phyloP scores from a whole-genome alignment of 352 stramenopile genomes.

The Phytopythium helicoides region DNA sequence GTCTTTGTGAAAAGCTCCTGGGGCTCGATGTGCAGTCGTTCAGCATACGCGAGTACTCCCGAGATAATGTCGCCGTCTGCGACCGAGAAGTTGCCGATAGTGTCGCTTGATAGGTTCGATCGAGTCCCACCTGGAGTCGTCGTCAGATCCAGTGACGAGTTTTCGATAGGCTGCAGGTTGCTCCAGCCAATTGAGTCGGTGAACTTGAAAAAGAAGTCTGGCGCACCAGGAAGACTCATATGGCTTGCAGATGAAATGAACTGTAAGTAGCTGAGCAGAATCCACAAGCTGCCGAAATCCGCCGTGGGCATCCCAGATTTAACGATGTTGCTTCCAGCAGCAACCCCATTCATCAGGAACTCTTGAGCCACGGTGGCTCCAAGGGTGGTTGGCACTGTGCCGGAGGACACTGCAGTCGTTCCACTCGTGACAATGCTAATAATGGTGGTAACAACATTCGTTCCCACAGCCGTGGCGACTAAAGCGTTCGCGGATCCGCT shows the following conservation, averaged over 20 bases:
- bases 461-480: slow-evolving; percentile 43
- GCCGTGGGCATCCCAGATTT: slow-evolving; percentile 25
- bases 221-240: slow-evolving; percentile 51
- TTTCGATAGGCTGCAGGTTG: slow-evolving; percentile 34
- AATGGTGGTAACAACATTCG: slow-evolving; percentile 45
- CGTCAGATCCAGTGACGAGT: slow-evolving; percentile 3
- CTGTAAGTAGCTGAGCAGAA: slow-evolving; percentile 73
- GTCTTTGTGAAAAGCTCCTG: slow-evolving; percentile 76
- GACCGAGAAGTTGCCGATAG: slow-evolving; percentile 42
- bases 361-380: slow-evolving; percentile 19
- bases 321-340: slow-evolving; percentile 9
- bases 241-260: slow-evolving; percentile 68
- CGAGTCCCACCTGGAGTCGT: not conserved
- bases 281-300: slow-evolving; percentile 51
- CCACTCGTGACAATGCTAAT: slow-evolving; percentile 42
- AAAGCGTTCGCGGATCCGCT: slow-evolving; percentile 51
- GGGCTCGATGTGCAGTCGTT: slow-evolving; percentile 59
- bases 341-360: slow-evolving; percentile 19
- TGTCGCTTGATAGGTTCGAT: slow-evolving; percentile 15
- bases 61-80: slow-evolving; percentile 75
- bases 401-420: slow-evolving; percentile 21
- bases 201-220: slow-evolving; percentile 62
- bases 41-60: slow-evolving; percentile 61
- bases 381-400: slow-evolving; percentile 7
- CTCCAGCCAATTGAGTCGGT: slow-evolving; percentile 70